Evolutionary conservation across 2,329 filamentous ascomycete genomes (phyloP), one percentile per base, ranked within the genome.

Genomic region (Pseudocercospora musae): DNA sequence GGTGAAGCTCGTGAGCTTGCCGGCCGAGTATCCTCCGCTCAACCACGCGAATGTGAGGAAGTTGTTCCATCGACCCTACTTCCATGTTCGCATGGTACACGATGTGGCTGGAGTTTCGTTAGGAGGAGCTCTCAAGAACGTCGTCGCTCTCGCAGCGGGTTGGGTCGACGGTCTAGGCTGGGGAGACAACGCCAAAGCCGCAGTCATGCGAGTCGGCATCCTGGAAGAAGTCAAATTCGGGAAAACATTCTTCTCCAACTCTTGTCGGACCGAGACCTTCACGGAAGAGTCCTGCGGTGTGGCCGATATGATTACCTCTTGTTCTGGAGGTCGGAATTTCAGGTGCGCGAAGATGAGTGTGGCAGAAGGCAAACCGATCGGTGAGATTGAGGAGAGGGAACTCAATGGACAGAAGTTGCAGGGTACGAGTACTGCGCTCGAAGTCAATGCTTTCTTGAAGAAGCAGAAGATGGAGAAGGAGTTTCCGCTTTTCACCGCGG

Each of bases 131-230:
- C 82, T 99, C 70, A 99, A 99, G 84, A 99, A 99, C 81, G 89
- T 99, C 68, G 91, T 99, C 59, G 95, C 95, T 4, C 81, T 99
- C 18, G 94, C 92, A 4, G 93, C 95, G 31, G 95, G 95, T 62
- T 99, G 96, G 77, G 92, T 98, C 49, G 92, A 96, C 68, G 95
- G 95, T 37, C 86, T 94, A 65, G 94, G 94, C 68, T 99, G 95
- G 94, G 95, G 95, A 73, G 93, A 98, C 81, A 99, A 98, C 71
- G 94, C 94, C 68, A 98, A 99, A 81, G 92, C 95, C n/a, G 95
- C 95, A 50, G 89, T 99, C 64, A 98, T 99, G 92, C 90, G 95
- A 46, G 89, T 98, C 20, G 95, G 95, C 7, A 86, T 99, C 50
- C 84, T 97, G 70, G 95, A 99, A 79, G 96, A 97, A 89, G 92